These are phyloP conservation scores for Carex kokanica DNA, from an alignment of 176 grass and related monocot species.

Conservation along the genomic window DNA sequence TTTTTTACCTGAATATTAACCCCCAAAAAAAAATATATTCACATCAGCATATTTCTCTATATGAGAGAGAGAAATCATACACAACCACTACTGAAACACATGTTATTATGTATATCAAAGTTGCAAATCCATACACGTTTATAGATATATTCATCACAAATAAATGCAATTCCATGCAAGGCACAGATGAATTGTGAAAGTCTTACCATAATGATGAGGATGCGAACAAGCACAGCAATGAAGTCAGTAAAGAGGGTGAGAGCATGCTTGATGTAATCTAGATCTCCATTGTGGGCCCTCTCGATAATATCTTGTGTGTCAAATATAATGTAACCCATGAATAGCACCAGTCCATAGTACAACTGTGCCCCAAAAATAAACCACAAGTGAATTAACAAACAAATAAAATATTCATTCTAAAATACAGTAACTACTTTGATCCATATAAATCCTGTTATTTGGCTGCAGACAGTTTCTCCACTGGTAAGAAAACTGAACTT, in stretches of 20 bases:
- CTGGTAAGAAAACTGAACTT: not conserved
- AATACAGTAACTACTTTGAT: not conserved
- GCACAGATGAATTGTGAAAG: not conserved
- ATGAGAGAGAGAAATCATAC: not conserved
- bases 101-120: not conserved
- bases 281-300: conserved; percentile 66
- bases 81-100: not conserved
- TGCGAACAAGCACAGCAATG: conserved; percentile 69
- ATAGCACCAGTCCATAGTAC: conserved; percentile 79
- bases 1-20: conserved; percentile 67
- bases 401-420: not conserved
- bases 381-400: not conserved
- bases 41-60: not conserved
- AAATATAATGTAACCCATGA: conserved; percentile 80
- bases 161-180: not conserved
- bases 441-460: not conserved
- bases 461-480: not conserved
- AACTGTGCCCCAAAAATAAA: conserved; percentile 34
- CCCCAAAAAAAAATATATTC: not conserved
- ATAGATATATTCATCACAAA: not conserved
- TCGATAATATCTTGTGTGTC: conserved; percentile 98
- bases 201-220: conserved; percentile 90
- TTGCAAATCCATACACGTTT: not conserved
- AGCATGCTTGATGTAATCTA: conserved; percentile 95
- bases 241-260: conserved; percentile 96